A percentile compares a stretch with the other conserved stretches of the same genome.
These are phyloP conservation scores for Pestalotiopsis sp. DNA, from an alignment of 2,329 filamentous ascomycete species.

Conservation along the genomic window DNA sequence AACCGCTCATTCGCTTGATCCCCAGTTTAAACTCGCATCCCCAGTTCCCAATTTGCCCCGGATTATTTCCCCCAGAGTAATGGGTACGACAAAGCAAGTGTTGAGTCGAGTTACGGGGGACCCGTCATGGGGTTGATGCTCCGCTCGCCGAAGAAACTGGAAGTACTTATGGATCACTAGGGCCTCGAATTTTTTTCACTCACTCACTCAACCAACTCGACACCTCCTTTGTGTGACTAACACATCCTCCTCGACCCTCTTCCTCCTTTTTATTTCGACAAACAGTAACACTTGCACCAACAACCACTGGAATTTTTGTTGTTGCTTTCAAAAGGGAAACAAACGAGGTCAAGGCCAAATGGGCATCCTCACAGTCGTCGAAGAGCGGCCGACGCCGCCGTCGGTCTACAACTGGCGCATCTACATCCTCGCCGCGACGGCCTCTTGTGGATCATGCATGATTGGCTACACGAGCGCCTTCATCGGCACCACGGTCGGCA, in stretches of 20 bases:
- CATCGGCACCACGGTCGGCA: constrained; percentile 66
- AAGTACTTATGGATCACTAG: constrained; percentile 9
- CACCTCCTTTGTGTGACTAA: background rate
- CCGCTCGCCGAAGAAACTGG: background rate
- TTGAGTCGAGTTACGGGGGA: background rate
- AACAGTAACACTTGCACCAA: background rate
- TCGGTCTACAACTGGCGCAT: constrained; percentile 14
- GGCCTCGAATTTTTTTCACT: constrained; percentile 5
- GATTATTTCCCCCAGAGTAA: constrained; percentile 11
- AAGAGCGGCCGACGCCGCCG: constrained; percentile 12
- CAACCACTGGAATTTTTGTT: background rate
- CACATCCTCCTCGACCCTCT: background rate
- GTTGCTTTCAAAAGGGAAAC: no score
- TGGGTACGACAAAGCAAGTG: background rate
- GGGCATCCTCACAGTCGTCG: constrained; percentile 5
- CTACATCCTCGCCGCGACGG: constrained; percentile 6
- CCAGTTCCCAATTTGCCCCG: background rate
- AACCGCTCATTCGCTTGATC: background rate
- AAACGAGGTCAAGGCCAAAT: background rate
- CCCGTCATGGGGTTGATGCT: constrained; percentile 8
- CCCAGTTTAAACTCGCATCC: background rate
- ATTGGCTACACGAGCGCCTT: constrained; percentile 57
- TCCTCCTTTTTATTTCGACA: background rate
- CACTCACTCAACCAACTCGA: background rate
- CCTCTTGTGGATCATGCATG: constrained; percentile 27